phyloP scores from a whole-genome alignment of 805 yeast genomes.

The Metschnikowia henanensis region DNA sequence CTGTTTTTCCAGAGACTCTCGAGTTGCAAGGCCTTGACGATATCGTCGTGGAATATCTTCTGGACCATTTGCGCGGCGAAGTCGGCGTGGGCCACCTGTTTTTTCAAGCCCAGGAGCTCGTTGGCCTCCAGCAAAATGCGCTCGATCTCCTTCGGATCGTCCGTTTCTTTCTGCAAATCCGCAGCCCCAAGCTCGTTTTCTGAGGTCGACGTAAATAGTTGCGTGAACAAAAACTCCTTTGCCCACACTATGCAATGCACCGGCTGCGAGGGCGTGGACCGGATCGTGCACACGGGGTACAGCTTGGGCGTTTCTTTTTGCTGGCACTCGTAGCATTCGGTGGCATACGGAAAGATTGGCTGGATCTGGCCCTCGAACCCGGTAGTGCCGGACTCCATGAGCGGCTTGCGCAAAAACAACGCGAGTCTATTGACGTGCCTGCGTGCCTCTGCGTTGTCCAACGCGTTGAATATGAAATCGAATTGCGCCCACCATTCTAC shows the following conservation, averaged over 20 bases:
- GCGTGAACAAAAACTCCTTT: slow-evolving; percentile 81
- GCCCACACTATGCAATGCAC: slow-evolving; percentile 98
- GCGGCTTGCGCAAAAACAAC: slow-evolving; percentile 67
- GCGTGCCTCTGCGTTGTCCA: slow-evolving; percentile 92
- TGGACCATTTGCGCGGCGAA: slow-evolving; percentile 46
- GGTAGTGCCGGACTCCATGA: slow-evolving; percentile 93
- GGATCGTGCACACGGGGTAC: slow-evolving; percentile 93
- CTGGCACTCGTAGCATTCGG: slow-evolving; percentile 94
- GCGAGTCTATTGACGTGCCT: slow-evolving; percentile 85
- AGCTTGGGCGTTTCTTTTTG: slow-evolving; percentile 86
- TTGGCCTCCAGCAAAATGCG: slow-evolving; percentile 65
- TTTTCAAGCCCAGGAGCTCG: slow-evolving; percentile 49
- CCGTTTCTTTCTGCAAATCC: slow-evolving; percentile 48
- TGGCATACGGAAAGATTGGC: slow-evolving; percentile 76
- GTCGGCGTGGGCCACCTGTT: slow-evolving; percentile 14
- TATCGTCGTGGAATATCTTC: slow-evolving; percentile 72
- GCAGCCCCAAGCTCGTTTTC: slow-evolving; percentile 22
- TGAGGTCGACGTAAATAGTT: slow-evolving; percentile 62
- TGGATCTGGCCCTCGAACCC: slow-evolving; percentile 95
- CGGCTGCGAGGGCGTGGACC: slow-evolving; percentile 96
- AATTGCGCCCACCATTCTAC: slow-evolving; percentile 74
- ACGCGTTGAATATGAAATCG: slow-evolving; percentile 81
- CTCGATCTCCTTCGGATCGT: slow-evolving; percentile 62
- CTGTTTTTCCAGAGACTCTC: slow-evolving; percentile 80
- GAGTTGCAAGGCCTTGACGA: slow-evolving; percentile 66